A percentile compares a stretch with the other conserved stretches of the same genome.
phyloP scores from a whole-genome alignment of 129 eudicot genomes.

The Solidago caesia region DNA sequence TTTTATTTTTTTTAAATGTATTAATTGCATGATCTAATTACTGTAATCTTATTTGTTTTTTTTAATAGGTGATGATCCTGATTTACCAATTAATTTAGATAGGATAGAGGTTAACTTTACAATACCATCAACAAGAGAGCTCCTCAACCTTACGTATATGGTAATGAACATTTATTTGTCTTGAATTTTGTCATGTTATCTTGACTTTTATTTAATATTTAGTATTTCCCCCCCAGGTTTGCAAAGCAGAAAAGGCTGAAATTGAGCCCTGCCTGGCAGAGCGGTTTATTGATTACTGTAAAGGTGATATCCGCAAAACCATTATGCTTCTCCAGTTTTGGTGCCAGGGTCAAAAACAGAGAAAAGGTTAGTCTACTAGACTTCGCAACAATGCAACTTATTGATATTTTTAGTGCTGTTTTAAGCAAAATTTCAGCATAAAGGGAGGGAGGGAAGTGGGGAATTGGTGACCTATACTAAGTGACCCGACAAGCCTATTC shows the following conservation, averaged over 20 bases:
- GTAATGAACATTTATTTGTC: slow-evolving; percentile 34
- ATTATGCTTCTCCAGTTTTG: slow-evolving; percentile 90
- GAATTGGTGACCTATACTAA: too few species aligned
- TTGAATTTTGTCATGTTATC: slow-evolving; percentile 6
- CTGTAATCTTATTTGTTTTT: neutral
- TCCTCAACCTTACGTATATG: slow-evolving; percentile 52
- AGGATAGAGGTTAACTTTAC: slow-evolving; percentile 64
- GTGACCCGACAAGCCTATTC: neutral
- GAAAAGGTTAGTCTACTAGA: slow-evolving; percentile 43
- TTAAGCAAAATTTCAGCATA: neutral
- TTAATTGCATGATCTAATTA: slow-evolving; percentile 6
- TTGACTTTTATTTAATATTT: slow-evolving; percentile 13
- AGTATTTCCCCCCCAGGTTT: slow-evolving; percentile 53
- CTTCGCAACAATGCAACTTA: neutral
- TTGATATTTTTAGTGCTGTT: neutral
- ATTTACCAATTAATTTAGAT: slow-evolving; percentile 74
- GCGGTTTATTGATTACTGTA: slow-evolving; percentile 56
- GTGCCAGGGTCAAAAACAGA: slow-evolving; percentile 74
- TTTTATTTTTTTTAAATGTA: slow-evolving; percentile 1
- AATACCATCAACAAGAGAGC: slow-evolving; percentile 70
- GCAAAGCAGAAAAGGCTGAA: slow-evolving; percentile 59
- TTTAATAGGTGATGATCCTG: slow-evolving; percentile 59
- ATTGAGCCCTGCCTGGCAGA: slow-evolving; percentile 51
- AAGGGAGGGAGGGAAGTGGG: too few species aligned
- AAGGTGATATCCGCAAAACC: slow-evolving; percentile 90